Evolutionary conservation across 2,329 filamentous ascomycete genomes (phyloP).

Genomic region (Rhynchosporium agropyri): DNA sequence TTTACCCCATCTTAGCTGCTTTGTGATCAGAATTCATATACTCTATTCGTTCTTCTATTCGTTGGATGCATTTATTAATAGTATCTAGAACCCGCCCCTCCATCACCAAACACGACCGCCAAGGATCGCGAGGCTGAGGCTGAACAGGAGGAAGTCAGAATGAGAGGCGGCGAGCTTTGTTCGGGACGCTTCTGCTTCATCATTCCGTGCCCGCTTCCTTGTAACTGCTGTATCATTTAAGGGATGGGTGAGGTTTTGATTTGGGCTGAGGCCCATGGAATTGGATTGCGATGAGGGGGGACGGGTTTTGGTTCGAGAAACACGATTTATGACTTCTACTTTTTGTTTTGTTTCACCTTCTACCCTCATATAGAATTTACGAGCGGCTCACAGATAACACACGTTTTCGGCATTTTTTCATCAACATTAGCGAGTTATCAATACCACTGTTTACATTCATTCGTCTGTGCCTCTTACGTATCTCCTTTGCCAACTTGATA

Average conservation of each 20-base stretch:
- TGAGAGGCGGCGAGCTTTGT: constrained; percentile 43
- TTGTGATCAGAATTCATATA: neutral
- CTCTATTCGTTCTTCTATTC: neutral
- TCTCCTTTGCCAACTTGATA: too few relatives aligned
- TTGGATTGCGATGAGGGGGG: too few relatives aligned
- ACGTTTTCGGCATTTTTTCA: too few relatives aligned
- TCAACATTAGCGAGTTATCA: too few relatives aligned
- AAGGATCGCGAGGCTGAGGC: constrained; percentile 23
- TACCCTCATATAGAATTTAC: too few relatives aligned
- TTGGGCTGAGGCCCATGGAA: too few relatives aligned
- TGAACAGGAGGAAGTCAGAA: constrained; percentile 31
- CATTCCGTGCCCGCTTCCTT: constrained; percentile 43
- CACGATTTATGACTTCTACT: neutral
- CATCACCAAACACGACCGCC: constrained; percentile 12
- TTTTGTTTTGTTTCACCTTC: too few relatives aligned
- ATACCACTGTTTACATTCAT: too few relatives aligned
- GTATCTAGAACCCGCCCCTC: constrained; percentile 2
- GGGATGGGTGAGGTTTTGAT: neutral
- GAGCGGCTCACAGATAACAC: too few relatives aligned
- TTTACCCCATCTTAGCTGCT: neutral
- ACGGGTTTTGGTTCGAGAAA: neutral
- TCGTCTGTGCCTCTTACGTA: too few relatives aligned
- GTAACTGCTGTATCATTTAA: constrained; percentile 38
- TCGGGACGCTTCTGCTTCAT: constrained; percentile 46
- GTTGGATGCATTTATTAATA: too few relatives aligned